phyloP scores from a whole-genome alignment of 2,329 filamentous ascomycete species.

The Phoma sp. region DNA sequence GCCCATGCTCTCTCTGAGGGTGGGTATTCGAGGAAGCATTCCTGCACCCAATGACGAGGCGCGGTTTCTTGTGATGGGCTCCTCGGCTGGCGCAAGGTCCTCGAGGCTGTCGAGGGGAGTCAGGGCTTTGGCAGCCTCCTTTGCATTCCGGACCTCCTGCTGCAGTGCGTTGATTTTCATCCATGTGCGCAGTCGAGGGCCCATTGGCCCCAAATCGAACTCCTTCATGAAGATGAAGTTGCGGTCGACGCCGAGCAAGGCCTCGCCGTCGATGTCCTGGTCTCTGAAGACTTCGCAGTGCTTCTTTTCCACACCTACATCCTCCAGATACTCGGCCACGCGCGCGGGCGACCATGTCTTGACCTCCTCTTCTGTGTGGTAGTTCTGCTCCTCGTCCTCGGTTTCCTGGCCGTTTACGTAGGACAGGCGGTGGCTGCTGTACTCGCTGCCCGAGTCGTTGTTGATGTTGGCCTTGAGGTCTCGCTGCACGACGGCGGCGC shows the following conservation, averaged over 20 bases:
- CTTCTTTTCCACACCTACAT: constrained; percentile 81
- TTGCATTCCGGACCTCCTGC: constrained; percentile 76
- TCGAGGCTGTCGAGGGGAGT: constrained; percentile 44
- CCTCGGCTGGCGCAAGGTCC: constrained; percentile 29
- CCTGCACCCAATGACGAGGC: constrained; percentile 53
- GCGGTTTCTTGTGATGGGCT: constrained; percentile 56
- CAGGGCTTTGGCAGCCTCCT: constrained; percentile 43
- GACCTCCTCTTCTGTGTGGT: constrained; percentile 77
- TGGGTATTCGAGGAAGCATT: constrained; percentile 49
- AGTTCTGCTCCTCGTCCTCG: constrained; percentile 83
- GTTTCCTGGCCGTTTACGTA: constrained; percentile 96
- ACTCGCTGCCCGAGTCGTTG: constrained; percentile 87
- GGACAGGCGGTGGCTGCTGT: constrained; percentile 83
- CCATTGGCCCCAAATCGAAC: constrained; percentile 91
- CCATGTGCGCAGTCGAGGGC: constrained; percentile 90
- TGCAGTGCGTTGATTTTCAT: constrained; percentile 93
- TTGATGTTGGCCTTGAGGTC: constrained; percentile 58
- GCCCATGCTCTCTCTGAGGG: constrained; percentile 42
- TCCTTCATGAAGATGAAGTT: constrained; percentile 94
- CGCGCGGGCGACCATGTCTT: constrained; percentile 79
- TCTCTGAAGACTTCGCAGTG: constrained; percentile 95
- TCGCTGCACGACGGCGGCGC: constrained; percentile 47
- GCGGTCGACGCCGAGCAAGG: constrained; percentile 93
- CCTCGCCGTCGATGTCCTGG: constrained; percentile 94
- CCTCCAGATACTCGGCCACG: constrained; percentile 89